Evolutionary conservation across 805 yeast species (phyloP), one percentile per base, ranked within the genome.

Genomic region (Yamadazyma laniorum): DNA sequence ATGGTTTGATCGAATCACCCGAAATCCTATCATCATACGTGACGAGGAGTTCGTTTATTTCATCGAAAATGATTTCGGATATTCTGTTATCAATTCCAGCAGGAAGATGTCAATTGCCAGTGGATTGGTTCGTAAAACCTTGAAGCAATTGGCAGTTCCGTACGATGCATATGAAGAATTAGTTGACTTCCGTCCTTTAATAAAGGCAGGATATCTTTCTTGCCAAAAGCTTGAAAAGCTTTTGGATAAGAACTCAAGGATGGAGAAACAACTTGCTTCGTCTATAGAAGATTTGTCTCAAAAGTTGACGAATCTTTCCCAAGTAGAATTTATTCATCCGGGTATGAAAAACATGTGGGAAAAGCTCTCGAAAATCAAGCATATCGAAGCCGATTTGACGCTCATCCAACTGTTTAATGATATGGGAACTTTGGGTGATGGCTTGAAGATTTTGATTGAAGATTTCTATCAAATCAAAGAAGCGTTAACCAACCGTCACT

Each of bases 381-480:
- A 75, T 14, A 63, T 80, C 6, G 75, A 82, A 29, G 89, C 95
- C 29, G 99, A 91, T 53, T 65, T 86, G 47, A 82, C 81, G 36
- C 72, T 87, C 19, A 67, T 85, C 12, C 81, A 81, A 49, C 82
- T 86, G 30, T 77, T 85, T 7, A 75, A 80, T 42, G 86, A 82
- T 45, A 69, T 79, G 61, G 89, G 93, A 0, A 72, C 84, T 0
- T 59, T 91, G 25, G 89, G 86, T 2, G 97, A 91, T 50, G 84
- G 84, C 1, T 56, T 88, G 12, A 77, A 72, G 39, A 67, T 75
- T 50, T 65, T 88, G 19, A 66, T 79, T 3, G 75, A 76, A 44
- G 96, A 90, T 50, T 82, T 93, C 12, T 93, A 82, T 58, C 81
- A 84, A 41, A 83, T 90, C 40, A 93, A 93, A 59, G 99, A 93